A percentile compares a stretch with the other conserved stretches of the same genome.
phyloP scores from a whole-genome alignment of 805 yeast genomes.

The Lipomyces starkeyi region DNA sequence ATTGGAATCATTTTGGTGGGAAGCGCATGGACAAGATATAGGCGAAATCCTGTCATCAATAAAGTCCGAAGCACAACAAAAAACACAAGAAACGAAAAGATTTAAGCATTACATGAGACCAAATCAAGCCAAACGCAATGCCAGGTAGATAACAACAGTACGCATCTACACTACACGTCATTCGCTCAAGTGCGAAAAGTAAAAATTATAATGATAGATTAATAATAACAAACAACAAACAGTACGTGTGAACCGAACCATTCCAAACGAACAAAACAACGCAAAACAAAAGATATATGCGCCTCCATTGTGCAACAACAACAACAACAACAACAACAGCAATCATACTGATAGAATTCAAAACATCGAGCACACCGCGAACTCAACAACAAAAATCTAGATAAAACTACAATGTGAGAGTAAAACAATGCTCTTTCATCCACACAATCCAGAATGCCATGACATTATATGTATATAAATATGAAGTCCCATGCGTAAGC shows the following conservation, averaged over 20 bases:
- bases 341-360: not conserved
- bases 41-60: too few species aligned
- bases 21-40: too few species aligned
- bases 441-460: conserved; percentile 1
- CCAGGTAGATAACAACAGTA: too few species aligned
- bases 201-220: not conserved
- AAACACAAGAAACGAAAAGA: too few species aligned
- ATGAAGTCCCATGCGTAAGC: not conserved
- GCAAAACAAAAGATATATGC: conserved; percentile 1
- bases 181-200: not conserved
- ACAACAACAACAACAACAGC: conserved; percentile 10
- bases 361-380: not conserved
- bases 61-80: too few species aligned
- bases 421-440: not conserved
- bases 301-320: conserved; percentile 8
- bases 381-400: not conserved
- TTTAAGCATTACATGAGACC: too few species aligned
- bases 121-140: too few species aligned
- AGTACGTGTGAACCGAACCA: not conserved
- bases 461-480: not conserved
- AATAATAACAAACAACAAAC: conserved; percentile 3
- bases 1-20: too few species aligned
- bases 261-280: conserved; percentile 10
- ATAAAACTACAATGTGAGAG: conserved; percentile 10
- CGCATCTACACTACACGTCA: not conserved